Conservation (phyloP, 2,329 filamentous ascomycete genomes). For the Penicillium sp. region DNA sequence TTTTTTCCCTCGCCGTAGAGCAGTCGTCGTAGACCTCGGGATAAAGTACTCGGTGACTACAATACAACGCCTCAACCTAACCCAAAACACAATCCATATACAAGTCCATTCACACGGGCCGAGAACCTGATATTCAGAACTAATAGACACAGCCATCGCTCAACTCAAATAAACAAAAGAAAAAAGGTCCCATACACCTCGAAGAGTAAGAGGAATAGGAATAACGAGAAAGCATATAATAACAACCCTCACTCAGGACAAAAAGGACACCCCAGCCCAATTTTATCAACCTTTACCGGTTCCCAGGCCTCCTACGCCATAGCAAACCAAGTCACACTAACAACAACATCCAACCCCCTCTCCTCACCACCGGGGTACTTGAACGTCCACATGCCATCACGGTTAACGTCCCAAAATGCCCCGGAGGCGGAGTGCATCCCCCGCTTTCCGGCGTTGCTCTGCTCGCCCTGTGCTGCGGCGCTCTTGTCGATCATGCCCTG, state of each 20-base stretch:
- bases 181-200: slow-evolving; percentile 7
- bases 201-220: background rate
- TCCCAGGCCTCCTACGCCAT: slow-evolving; percentile 23
- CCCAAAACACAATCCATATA: background rate
- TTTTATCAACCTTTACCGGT: background rate
- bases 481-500: slow-evolving; percentile 61
- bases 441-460: slow-evolving; percentile 70
- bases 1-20: too few species aligned
- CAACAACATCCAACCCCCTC: slow-evolving; percentile 49
- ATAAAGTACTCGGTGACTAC: background rate
- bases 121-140: background rate
- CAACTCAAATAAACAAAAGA: slow-evolving; percentile 5
- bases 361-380: slow-evolving; percentile 49
- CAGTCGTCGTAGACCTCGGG: background rate
- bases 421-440: slow-evolving; percentile 59
- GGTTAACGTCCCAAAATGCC: slow-evolving; percentile 52
- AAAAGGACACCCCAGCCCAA: background rate
- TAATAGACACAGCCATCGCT: slow-evolving; percentile 4
- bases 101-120: background rate
- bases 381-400: slow-evolving; percentile 55
- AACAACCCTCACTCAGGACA: background rate
- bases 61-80: background rate
- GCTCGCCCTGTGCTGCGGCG: slow-evolving; percentile 56
- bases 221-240: background rate
- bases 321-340: slow-evolving; percentile 51